Evolutionary conservation across 2,329 filamentous ascomycete species (phyloP), one percentile per base, ranked within the genome.

Genomic region (Westerdykella sp.): DNA sequence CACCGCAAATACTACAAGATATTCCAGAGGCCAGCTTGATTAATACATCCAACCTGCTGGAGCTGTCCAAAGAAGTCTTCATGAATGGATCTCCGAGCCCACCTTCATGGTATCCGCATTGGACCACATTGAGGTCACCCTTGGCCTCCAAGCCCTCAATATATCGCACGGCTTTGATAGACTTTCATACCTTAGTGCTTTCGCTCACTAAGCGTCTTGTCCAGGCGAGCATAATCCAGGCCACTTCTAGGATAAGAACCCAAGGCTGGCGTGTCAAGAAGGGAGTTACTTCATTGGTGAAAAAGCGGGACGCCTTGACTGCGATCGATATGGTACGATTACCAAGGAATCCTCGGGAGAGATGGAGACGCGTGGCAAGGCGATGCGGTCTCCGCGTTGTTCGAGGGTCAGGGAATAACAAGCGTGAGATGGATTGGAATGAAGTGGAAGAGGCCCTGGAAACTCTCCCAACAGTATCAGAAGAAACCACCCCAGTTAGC

Each of bases 111-210:
- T 61, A 54, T 52, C 52, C 52, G 11, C 59, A 66, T 35, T 55
- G 71, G 70, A 47, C 74, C 75, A 11, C 62, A 71, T 2, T 70
- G 77, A 34, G 68, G 73, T 11, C 78, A 80, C 42, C 89, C 87
- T 59, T 94, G 86, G 87, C 71, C 69, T 28, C 73, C 43, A 71
- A 71, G 3, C 89, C 89, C 0, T 80, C 84, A 0, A 78, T 95
- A 16, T 81, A 84, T 52, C 78, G 81, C 6, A 89, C 86, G 1
- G 81, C 85, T 0, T 75, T 94, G n/a, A 75, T 79, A 5, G 87
- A 93, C 53, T 83, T 95, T 36, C 76, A 89, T 56, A 77, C 78
- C 7, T 65, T 95, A 2, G 72, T 77, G 0, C 62, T 85, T 1
- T 84, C 78, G 41, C 52, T 93, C 12, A 90, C 85, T 0, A 79